Percentiles rank a stretch among this genome's conserved stretches.
Conservation (phyloP, 306 rosid species). For the Begonia masoniana region DNA sequence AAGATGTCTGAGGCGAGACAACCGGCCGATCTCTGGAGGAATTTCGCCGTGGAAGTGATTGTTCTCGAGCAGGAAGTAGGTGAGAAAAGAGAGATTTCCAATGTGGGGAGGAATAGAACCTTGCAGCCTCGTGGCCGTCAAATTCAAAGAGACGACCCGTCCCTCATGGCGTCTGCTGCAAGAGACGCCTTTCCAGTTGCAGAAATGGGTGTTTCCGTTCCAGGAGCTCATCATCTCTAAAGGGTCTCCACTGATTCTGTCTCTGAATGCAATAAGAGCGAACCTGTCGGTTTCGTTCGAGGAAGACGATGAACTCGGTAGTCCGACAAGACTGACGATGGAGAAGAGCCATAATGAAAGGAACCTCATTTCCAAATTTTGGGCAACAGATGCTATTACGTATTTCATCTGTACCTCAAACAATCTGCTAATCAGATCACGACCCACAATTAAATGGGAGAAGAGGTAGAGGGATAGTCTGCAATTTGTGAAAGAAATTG, state of each 20-base stretch:
- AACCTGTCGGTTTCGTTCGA: slow-evolving; percentile 14
- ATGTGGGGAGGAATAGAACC: slow-evolving; percentile 19
- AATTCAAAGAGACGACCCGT: slow-evolving; percentile 12
- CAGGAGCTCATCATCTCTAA: slow-evolving; percentile 17
- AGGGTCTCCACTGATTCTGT: slow-evolving; percentile 15
- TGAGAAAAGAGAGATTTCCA: slow-evolving; percentile 24
- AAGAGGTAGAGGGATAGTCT: no score
- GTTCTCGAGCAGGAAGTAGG: slow-evolving; percentile 7
- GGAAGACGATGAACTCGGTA: not conserved
- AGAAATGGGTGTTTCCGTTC: slow-evolving; percentile 15
- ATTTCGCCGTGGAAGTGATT: slow-evolving; percentile 14
- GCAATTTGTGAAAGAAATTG: no score
- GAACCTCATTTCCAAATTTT: no score
- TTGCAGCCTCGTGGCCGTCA: not conserved
- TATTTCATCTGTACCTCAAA: no score
- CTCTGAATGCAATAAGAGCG: slow-evolving; percentile 20
- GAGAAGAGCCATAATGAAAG: no score
- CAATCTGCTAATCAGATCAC: no score
- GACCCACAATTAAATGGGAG: no score
- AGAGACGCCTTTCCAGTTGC: slow-evolving; percentile 18
- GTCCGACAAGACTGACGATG: no score
- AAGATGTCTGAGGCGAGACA: slow-evolving; percentile 7
- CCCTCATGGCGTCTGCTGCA: slow-evolving; percentile 10
- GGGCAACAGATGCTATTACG: no score
- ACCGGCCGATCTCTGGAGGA: slow-evolving; percentile 21